phyloP scores from a whole-genome alignment of 106 monocot genomes.

The Allium cepa region DNA sequence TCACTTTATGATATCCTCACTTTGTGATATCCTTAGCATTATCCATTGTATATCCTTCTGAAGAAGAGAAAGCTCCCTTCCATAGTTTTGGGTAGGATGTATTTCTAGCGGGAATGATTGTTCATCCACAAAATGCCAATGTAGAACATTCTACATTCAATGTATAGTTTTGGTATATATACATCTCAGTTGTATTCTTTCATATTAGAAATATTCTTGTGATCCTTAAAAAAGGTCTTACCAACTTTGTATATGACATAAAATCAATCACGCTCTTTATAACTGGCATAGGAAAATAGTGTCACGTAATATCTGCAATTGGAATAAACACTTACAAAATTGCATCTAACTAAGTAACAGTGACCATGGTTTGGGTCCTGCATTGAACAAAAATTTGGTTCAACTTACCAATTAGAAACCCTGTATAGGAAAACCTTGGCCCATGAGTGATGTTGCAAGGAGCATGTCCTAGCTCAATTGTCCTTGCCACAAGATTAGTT shows the following conservation, averaged over 20 bases:
- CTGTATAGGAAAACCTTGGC: slow-evolving; percentile 83
- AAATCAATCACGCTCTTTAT: slow-evolving; percentile 92
- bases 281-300: slow-evolving; percentile 61
- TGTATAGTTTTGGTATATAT: background rate
- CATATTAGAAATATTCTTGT: too few species aligned
- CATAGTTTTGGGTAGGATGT: slow-evolving; percentile 88
- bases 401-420: slow-evolving; percentile 79
- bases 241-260: slow-evolving; percentile 85
- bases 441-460: slow-evolving; percentile 59
- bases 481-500: too few species aligned
- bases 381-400: background rate
- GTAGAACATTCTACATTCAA: slow-evolving; percentile 78
- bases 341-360: background rate
- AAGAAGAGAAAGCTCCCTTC: slow-evolving; percentile 73
- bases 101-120: slow-evolving; percentile 92
- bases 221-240: slow-evolving; percentile 18
- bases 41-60: slow-evolving; percentile 72
- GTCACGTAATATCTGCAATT: slow-evolving; percentile 80
- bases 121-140: slow-evolving; percentile 93
- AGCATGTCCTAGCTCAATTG: too few species aligned
- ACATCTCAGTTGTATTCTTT: background rate
- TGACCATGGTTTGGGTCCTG: background rate
- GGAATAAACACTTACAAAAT: slow-evolving; percentile 1
- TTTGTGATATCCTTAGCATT: slow-evolving; percentile 85
- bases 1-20: too few species aligned